Evolutionary conservation across 441 rosid species (phyloP).

Genomic region (Populus trichocarpa): DNA sequence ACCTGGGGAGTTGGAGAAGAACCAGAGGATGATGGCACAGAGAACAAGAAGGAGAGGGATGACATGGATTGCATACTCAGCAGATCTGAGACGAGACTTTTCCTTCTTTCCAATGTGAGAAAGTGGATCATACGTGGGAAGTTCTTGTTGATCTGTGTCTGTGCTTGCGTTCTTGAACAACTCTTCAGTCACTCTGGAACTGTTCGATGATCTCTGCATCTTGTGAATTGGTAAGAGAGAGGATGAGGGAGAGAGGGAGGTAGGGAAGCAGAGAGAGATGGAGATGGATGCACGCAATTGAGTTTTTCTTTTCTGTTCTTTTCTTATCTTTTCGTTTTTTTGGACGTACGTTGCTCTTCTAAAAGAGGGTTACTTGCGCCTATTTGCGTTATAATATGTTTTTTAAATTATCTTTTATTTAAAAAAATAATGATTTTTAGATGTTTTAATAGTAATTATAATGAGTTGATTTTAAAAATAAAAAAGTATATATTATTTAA

Average conservation of each 20-base stretch:
- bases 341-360: no score
- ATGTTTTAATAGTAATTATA: no score
- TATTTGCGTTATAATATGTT: no score
- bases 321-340: no score
- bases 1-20: conserved; percentile 61
- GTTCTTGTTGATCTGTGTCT: conserved; percentile 18
- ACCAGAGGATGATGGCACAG: conserved; percentile 68
- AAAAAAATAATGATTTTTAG: no score
- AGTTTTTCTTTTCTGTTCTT: no score
- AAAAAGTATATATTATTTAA: no score
- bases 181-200: conserved; percentile 40
- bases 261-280: background rate
- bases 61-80: conserved; percentile 69
- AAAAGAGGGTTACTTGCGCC: no score
- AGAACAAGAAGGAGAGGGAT: conserved; percentile 67
- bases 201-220: conserved; percentile 68
- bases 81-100: conserved; percentile 53
- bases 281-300: no score
- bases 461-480: no score
- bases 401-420: no score
- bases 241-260: background rate
- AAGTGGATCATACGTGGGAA: conserved; percentile 67
- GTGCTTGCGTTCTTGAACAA: conserved; percentile 10
- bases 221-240: conserved; percentile 5
- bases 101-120: conserved; percentile 63